Evolutionary conservation across 2,329 filamentous ascomycete genomes (phyloP).

Genomic region (Alternaria sp.): DNA sequence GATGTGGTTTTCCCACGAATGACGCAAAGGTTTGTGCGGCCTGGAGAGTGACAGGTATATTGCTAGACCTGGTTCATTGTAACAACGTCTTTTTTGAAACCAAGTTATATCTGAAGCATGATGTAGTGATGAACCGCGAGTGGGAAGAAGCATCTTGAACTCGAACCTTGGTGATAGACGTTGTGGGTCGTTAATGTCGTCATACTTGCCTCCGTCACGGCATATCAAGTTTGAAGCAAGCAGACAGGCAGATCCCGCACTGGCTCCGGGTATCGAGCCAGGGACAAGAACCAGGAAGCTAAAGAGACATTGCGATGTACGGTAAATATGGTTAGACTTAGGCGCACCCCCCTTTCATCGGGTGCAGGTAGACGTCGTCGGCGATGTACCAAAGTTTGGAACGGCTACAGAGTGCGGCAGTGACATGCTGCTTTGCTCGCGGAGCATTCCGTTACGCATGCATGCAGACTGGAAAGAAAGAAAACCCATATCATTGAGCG

Average conservation of each 20-base stretch:
- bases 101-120: background rate
- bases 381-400: constrained; percentile 12
- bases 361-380: constrained; percentile 6
- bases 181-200: constrained; percentile 19
- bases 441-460: constrained; percentile 8
- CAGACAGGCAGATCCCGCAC: constrained; percentile 10
- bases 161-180: constrained; percentile 13
- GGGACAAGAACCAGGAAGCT: background rate
- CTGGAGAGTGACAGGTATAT: background rate
- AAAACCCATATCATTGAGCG: constrained; percentile 10
- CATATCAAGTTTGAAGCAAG: constrained; percentile 12
- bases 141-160: background rate
- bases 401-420: background rate
- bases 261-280: constrained; percentile 10
- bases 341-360: constrained; percentile 1
- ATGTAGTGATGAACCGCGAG: background rate
- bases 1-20: constrained; percentile 6
- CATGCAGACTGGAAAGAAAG: constrained; percentile 16
- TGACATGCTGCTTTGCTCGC: constrained; percentile 3
- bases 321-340: background rate
- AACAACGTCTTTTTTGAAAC: background rate
- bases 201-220: constrained; percentile 13
- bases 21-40: background rate
- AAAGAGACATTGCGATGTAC: constrained; percentile 14
- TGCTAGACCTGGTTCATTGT: background rate